These are phyloP conservation scores for Termitomyces sp. DNA, from an alignment of 768 basidiomycete species.

Conservation along the genomic window DNA sequence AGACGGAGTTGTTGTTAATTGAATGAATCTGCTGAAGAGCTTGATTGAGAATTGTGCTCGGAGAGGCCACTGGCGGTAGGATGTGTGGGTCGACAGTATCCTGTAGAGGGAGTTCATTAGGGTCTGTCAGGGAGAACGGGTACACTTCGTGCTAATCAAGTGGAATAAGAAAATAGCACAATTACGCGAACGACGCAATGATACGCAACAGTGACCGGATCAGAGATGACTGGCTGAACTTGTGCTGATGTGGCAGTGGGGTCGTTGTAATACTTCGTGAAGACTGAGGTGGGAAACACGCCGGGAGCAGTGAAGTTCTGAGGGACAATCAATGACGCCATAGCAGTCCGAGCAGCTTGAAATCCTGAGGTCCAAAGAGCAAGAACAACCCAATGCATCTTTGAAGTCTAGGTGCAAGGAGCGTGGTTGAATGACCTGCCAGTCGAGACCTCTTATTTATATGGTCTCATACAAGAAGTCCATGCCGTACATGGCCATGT, in stretches of 20 bases:
- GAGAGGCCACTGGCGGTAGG: conserved; percentile 52
- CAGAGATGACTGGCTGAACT: conserved; percentile 72
- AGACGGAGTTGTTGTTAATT: conserved; percentile 47
- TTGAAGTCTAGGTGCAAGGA: not conserved
- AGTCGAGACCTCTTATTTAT: not conserved
- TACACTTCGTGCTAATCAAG: conserved; percentile 48
- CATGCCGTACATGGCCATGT: not conserved
- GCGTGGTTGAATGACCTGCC: not conserved
- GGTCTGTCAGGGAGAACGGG: conserved; percentile 58
- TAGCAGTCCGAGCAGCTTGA: conserved; percentile 3
- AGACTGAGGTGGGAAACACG: conserved; percentile 60
- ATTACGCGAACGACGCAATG: not conserved
- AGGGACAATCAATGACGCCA: conserved; percentile 21
- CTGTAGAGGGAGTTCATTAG: conserved; percentile 51
- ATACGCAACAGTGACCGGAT: conserved; percentile 54
- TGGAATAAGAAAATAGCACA: not conserved
- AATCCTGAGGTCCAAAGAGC: not conserved
- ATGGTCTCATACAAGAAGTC: not conserved
- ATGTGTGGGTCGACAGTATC: conserved; percentile 62
- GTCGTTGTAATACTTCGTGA: conserved; percentile 62
- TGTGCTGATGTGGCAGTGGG: conserved; percentile 70
- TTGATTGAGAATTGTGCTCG: conserved; percentile 39
- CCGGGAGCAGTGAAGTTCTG: conserved; percentile 57
- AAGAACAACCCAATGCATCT: conserved; percentile 2
- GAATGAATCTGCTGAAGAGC: conserved; percentile 57